Percentiles rank a stretch among this genome's conserved stretches.
phyloP scores from a whole-genome alignment of 305 asterid genomes.

The Fraxinus baroniana region DNA sequence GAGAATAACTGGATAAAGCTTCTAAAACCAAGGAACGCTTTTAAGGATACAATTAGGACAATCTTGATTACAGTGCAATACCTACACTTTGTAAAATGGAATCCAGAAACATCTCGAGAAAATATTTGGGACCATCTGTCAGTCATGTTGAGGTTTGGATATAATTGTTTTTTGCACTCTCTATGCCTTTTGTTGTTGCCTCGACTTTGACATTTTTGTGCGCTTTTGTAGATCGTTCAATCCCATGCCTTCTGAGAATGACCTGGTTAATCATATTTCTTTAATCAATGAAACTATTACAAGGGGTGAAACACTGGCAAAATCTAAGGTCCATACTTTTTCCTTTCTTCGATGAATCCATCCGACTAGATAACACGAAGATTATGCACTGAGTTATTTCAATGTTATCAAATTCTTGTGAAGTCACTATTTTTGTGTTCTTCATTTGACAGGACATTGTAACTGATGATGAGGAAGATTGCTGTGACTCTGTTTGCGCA shows the following conservation, averaged over 20 bases:
- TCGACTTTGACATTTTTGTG: conserved; percentile 18
- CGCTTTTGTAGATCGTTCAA: conserved; percentile 49
- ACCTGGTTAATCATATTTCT: conserved; percentile 53
- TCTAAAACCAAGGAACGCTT: conserved; percentile 68
- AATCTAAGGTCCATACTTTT: conserved; percentile 58
- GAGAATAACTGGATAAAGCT: conserved; percentile 79
- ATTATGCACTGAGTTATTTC: not conserved
- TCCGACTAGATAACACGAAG: conserved; percentile 4
- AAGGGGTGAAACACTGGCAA: conserved; percentile 51
- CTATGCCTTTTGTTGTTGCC: not conserved
- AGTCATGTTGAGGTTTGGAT: conserved; percentile 61
- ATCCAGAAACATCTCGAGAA: conserved; percentile 52
- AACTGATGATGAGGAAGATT: conserved; percentile 33
- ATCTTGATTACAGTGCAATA: conserved; percentile 57
- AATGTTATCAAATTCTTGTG: conserved; percentile 8
- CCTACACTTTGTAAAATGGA: conserved; percentile 56
- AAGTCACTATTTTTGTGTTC: not conserved
- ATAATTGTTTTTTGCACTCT: conserved; percentile 9
- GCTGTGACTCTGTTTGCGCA: conserved; percentile 67
- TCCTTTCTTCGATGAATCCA: conserved; percentile 6
- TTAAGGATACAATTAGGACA: conserved; percentile 45
- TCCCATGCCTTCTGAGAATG: conserved; percentile 65
- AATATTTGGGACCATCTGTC: conserved; percentile 75
- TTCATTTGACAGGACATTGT: not conserved
- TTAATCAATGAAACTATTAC: conserved; percentile 61